A percentile compares a stretch with the other conserved stretches of the same genome.
Evolutionary conservation across 2,329 filamentous ascomycete species (phyloP).

Genomic region (Emydomyces testavorans): DNA sequence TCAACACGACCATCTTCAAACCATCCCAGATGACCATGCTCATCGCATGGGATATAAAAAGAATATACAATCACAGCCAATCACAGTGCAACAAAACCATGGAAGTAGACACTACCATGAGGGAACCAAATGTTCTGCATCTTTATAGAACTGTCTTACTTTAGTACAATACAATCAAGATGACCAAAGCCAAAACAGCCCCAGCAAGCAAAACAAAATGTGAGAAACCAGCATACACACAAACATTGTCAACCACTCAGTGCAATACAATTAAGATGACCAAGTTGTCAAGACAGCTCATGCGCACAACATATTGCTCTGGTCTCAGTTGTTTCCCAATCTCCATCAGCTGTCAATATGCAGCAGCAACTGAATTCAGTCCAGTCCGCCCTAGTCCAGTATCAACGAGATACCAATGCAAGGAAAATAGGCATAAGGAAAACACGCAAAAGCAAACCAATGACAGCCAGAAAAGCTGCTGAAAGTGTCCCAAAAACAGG

Average conservation of each 20-base stretch:
- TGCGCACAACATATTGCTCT: background rate
- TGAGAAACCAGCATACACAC: constrained; percentile 11
- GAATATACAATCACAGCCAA: no score
- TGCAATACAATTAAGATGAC: constrained; percentile 31
- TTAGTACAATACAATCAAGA: constrained; percentile 18
- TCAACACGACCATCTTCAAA: no score
- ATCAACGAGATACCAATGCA: background rate
- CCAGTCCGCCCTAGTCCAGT: background rate
- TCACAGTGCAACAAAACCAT: no score
- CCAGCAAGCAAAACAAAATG: constrained; percentile 3
- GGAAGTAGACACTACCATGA: no score
- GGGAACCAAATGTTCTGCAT: background rate
- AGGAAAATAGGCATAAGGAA: no score
- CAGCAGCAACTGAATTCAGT: background rate
- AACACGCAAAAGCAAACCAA: constrained; percentile 11
- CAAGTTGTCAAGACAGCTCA: constrained; percentile 14
- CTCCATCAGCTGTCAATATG: background rate
- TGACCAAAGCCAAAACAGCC: constrained; percentile 12
- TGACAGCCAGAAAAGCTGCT: constrained; percentile 8
- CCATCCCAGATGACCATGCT: no score
- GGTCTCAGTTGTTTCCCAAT: background rate
- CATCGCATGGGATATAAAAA: no score
- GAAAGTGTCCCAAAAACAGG: constrained; percentile 6
- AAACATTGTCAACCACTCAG: constrained; percentile 16
- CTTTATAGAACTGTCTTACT: constrained; percentile 3